These are phyloP conservation scores for Acanthamoeba royreba DNA, from an alignment of 208 protist species.

Conservation along the genomic window DNA sequence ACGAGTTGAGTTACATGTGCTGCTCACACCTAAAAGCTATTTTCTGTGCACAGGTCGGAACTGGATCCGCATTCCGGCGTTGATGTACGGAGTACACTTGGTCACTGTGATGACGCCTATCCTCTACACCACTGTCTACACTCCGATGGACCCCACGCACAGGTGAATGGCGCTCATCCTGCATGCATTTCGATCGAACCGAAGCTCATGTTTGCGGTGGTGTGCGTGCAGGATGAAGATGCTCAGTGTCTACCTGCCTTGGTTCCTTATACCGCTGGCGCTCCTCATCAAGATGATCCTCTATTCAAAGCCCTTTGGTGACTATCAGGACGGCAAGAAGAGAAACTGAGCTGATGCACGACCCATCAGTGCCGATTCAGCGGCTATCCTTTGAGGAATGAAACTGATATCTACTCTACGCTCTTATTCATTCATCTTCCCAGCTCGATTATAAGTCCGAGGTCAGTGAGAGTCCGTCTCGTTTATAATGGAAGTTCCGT, in stretches of 20 bases:
- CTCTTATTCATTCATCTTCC: too few species aligned
- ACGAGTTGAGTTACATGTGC: background rate
- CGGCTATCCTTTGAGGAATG: too few species aligned
- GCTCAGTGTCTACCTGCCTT: background rate
- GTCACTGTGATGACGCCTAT: constrained; percentile 49
- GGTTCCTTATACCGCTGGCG: constrained; percentile 4
- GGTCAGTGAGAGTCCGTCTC: too few species aligned
- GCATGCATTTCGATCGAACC: background rate
- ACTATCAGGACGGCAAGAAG: background rate
- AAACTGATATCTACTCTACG: too few species aligned
- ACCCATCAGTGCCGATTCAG: too few species aligned
- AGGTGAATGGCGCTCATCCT: background rate
- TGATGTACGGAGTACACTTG: constrained; percentile 63
- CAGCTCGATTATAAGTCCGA: too few species aligned
- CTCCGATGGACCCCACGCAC: constrained; percentile 10
- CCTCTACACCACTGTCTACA: background rate
- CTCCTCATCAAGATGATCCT: background rate
- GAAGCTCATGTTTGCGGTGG: background rate
- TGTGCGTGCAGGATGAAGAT: background rate
- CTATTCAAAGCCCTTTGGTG: background rate
- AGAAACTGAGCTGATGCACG: background rate
- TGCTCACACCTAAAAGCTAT: background rate
- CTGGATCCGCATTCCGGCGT: constrained; percentile 52
- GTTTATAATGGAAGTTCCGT: too few species aligned
- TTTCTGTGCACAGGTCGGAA: constrained; percentile 4